Conservation (phyloP, 73 alveolate genomes). For the Blepharisma japonicum region DNA sequence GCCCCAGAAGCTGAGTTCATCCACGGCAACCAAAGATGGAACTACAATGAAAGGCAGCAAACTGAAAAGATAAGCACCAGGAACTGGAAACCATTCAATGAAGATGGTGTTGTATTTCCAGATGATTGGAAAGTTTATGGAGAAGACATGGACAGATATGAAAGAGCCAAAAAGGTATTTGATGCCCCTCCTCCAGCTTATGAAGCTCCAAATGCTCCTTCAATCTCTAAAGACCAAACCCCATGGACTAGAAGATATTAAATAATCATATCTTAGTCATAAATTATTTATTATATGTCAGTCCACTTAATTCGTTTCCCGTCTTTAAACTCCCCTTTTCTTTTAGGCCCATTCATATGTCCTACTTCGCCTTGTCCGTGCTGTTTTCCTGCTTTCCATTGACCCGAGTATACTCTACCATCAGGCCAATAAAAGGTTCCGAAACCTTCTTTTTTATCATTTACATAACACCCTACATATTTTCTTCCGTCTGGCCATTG, state of each 20-base stretch:
- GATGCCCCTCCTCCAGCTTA: conserved; percentile 8
- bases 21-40: conserved; percentile 34
- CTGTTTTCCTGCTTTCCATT: conserved; percentile 75
- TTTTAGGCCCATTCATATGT: conserved; percentile 35
- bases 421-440: conserved; percentile 80
- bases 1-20: conserved; percentile 38
- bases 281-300: neutral
- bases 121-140: conserved; percentile 58
- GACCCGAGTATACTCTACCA: conserved; percentile 80
- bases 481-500: conserved; percentile 84
- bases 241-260: conserved; percentile 33
- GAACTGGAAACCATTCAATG: conserved; percentile 53
- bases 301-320: conserved; percentile 58
- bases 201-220: neutral
- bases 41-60: conserved; percentile 32
- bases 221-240: conserved; percentile 1
- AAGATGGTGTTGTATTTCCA: conserved; percentile 56
- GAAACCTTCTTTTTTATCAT: conserved; percentile 74
- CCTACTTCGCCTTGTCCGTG: conserved; percentile 74
- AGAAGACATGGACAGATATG: conserved; percentile 56
- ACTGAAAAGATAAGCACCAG: conserved; percentile 20
- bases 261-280: neutral
- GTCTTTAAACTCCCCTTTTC: conserved; percentile 52
- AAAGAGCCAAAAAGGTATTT: conserved; percentile 45
- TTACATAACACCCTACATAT: conserved; percentile 74